phyloP scores from a whole-genome alignment of 2,329 filamentous ascomycete genomes.

The Fusarium sp. region DNA sequence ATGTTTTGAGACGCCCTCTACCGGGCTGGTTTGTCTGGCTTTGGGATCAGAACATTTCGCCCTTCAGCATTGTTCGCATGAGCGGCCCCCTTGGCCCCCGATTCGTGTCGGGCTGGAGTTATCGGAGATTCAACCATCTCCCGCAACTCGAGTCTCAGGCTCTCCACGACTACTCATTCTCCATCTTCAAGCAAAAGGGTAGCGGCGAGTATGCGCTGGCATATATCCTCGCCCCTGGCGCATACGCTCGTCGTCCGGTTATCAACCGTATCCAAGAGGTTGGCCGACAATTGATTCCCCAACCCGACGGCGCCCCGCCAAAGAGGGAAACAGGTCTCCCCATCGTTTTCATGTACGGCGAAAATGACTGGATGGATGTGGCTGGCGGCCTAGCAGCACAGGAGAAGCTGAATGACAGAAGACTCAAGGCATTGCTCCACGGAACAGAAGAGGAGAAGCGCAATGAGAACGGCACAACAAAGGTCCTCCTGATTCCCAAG shows the following conservation, averaged over 20 bases:
- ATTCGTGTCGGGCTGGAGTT: constrained; percentile 95
- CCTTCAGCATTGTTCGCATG: constrained; percentile 90
- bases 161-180: constrained; percentile 94
- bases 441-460: constrained; percentile 76
- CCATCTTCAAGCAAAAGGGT: constrained; percentile 90
- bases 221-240: constrained; percentile 93
- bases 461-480: constrained; percentile 82
- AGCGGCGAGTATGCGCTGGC: constrained; percentile 94
- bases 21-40: constrained; percentile 92
- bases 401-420: constrained; percentile 80
- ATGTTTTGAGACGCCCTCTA: constrained; percentile 65
- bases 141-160: constrained; percentile 83
- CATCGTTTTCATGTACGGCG: constrained; percentile 94
- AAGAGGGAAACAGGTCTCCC: constrained; percentile 76
- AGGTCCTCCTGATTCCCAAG: constrained; percentile 80
- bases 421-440: constrained; percentile 67
- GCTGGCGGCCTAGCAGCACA: constrained; percentile 84
- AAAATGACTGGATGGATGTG: constrained; percentile 99
- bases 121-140: constrained; percentile 89
- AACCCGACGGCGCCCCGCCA: constrained; percentile 40
- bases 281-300: constrained; percentile 74
- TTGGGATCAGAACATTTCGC: constrained; percentile 97
- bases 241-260: constrained; percentile 88
- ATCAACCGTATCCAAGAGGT: constrained; percentile 89
- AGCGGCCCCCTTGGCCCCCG: constrained; percentile 90